Evolutionary conservation across 1,284 basidiomycete species (phyloP).

Genomic region (Laetiporus sulphureus): DNA sequence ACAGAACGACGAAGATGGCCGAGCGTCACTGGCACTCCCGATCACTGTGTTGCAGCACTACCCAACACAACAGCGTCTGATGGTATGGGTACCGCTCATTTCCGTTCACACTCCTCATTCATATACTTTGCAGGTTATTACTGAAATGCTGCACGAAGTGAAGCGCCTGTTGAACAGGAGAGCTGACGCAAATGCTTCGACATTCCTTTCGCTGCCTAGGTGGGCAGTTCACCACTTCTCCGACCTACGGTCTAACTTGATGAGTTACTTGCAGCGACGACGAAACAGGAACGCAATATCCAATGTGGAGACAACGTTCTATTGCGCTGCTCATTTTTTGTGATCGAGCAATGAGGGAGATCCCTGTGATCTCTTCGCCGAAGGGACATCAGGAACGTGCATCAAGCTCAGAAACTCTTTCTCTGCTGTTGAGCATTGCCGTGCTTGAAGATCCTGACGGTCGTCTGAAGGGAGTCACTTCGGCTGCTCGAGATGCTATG

Average conservation of each 20-base stretch:
- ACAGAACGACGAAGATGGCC: slow-evolving; percentile 57
- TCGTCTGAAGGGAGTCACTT: slow-evolving; percentile 33
- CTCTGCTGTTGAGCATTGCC: slow-evolving; percentile 37
- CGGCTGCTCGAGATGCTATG: slow-evolving; percentile 43
- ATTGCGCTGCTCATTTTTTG: slow-evolving; percentile 60
- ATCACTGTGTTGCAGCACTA: slow-evolving; percentile 61
- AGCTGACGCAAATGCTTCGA: too few species aligned
- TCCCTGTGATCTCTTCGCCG: slow-evolving; percentile 18
- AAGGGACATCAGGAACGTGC: slow-evolving; percentile 15
- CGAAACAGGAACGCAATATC: slow-evolving; percentile 36
- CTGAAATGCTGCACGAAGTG: slow-evolving; percentile 64
- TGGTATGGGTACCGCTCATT: slow-evolving; percentile 35
- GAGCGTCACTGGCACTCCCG: slow-evolving; percentile 58
- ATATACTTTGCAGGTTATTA: slow-evolving; percentile 43
- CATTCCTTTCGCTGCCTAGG: too few species aligned
- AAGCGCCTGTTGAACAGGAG: slow-evolving; percentile 52
- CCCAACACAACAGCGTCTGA: slow-evolving; percentile 42
- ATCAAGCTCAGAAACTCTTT: slow-evolving; percentile 34
- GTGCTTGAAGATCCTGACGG: slow-evolving; percentile 26
- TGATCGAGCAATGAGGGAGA: slow-evolving; percentile 34
- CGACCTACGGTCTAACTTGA: too few species aligned
- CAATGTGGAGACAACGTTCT: slow-evolving; percentile 50
- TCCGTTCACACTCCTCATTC: slow-evolving; percentile 12
- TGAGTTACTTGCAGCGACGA: too few species aligned
- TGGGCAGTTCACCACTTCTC: too few species aligned